Base-by-base conservation (phyloP, 2,329 filamentous ascomycete genomes). In the Hypocrella siamensis region DNA sequence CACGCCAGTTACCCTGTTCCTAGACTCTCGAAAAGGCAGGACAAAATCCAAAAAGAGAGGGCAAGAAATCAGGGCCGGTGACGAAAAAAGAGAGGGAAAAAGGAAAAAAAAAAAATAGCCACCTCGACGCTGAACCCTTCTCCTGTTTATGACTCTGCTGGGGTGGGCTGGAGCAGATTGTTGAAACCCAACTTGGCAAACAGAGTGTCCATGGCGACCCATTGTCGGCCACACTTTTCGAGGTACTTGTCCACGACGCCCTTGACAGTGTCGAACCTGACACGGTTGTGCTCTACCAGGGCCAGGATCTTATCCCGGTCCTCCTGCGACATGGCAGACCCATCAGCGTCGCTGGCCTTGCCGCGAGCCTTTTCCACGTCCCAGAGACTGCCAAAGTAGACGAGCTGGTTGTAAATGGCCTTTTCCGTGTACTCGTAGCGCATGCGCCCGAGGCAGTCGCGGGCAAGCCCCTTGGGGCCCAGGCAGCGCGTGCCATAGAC, bases 401-500 rank as follows among this genome's bases (percentile, higher is more conserved):
- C 60, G 26, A 98, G 65, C 57, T 98, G 90, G 53, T 93, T 96
- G 60, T 94, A 96, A 36, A 96, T 68, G 46, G 79, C 78, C 57
- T 90, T 88, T 59, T 96, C 90, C 1, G 70, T 67, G 47, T 82
- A 79, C 57, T 92, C 85, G 51, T 86, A 94, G 16, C 70, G 63
- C 86, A 98, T 96, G 31, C 73, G 73, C 15, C 90, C 90, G 4
- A 76, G 61, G 52, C 90, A 98, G 34, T 84, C 86, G 34, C 76
- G 70, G 0, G 80, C 88, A 3, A 90, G 75, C 2, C 86, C 85
- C 42, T 77, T 78, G 12, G 88, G 83, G 0, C 90, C 90, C 5
- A 96, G 65, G 51, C 90, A 98, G 31, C 85, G 75, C 38, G 79
- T 75, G 28, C 90, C 90, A 52, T 93, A 93, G 25, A 98, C 90